Evolutionary conservation across 257 asterid genomes (phyloP).

Genomic region (Haberlea rhodopensis): DNA sequence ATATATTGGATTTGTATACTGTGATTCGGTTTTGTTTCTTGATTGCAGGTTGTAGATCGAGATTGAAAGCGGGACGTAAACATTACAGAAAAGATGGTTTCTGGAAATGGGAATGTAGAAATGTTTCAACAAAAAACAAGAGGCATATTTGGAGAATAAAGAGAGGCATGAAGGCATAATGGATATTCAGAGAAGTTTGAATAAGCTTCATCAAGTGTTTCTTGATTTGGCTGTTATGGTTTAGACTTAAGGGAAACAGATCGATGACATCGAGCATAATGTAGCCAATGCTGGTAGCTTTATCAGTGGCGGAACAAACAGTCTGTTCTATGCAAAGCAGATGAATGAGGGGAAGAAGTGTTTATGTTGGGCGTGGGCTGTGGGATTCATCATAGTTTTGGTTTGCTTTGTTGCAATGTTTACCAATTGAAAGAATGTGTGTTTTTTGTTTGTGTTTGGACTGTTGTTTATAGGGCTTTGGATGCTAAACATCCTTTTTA

Average conservation of each 20-base stretch:
- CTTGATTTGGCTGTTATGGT: constrained; percentile 87
- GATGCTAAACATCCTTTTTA: neutral
- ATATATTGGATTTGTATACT: too few species aligned
- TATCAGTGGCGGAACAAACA: constrained; percentile 70
- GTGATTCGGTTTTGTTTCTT: too few species aligned
- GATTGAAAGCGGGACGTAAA: too few species aligned
- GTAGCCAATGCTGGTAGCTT: constrained; percentile 68
- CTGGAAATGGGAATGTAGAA: constrained; percentile 43
- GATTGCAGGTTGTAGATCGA: too few species aligned
- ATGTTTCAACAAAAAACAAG: constrained; percentile 39
- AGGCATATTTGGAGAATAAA: constrained; percentile 41
- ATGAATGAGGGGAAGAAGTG: constrained; percentile 45
- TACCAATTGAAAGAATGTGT: constrained; percentile 20
- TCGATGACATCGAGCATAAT: constrained; percentile 62
- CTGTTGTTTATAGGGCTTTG: neutral
- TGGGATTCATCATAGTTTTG: constrained; percentile 47
- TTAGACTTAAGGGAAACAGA: constrained; percentile 67
- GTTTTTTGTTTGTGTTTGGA: neutral
- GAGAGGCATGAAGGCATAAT: constrained; percentile 81
- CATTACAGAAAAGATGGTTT: constrained; percentile 53
- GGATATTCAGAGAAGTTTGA: constrained; percentile 84
- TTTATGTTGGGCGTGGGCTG: constrained; percentile 61
- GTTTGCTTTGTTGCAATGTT: constrained; percentile 64
- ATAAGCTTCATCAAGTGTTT: constrained; percentile 83
- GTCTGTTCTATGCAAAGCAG: constrained; percentile 72